Conservation (phyloP, 495 filamentous ascomycete species). For the Aspergillus ostianus region DNA sequence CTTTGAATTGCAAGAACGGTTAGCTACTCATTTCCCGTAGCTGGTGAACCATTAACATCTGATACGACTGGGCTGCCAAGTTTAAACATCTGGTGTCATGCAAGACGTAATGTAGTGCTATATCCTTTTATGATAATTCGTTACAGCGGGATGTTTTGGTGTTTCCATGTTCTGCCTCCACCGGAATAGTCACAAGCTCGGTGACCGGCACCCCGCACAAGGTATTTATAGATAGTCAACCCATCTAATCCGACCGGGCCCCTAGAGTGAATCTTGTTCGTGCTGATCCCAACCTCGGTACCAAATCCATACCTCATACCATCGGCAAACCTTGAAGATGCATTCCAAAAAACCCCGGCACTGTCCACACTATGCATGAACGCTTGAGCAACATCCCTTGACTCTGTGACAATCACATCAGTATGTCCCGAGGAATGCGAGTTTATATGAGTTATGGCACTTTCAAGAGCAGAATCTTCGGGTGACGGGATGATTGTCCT, state of each 20-base stretch:
- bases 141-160: constrained; percentile 53
- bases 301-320: constrained; percentile 97
- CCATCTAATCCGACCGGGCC: constrained; percentile 94
- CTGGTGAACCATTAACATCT: constrained; percentile 9
- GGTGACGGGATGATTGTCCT: constrained; percentile 62
- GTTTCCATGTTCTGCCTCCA: constrained; percentile 54
- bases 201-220: constrained; percentile 78
- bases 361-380: constrained; percentile 88
- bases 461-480: constrained; percentile 46
- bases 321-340: constrained; percentile 90
- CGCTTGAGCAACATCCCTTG: constrained; percentile 59
- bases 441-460: constrained; percentile 88
- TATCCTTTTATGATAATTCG: background rate
- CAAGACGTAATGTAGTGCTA: background rate
- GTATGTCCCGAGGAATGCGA: constrained; percentile 91
- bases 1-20: constrained; percentile 1
- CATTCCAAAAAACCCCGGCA: constrained; percentile 95
- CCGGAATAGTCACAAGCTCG: constrained; percentile 69
- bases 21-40: constrained; percentile 9
- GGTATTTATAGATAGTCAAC: constrained; percentile 95
- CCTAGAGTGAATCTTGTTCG: constrained; percentile 94
- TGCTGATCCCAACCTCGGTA: constrained; percentile 96
- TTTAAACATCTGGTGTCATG: background rate
- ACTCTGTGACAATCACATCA: constrained; percentile 80
- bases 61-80: background rate